Evolutionary conservation across 495 filamentous ascomycete species (phyloP), one percentile per base, ranked within the genome.

Genomic region (Pyrenula massariospora): DNA sequence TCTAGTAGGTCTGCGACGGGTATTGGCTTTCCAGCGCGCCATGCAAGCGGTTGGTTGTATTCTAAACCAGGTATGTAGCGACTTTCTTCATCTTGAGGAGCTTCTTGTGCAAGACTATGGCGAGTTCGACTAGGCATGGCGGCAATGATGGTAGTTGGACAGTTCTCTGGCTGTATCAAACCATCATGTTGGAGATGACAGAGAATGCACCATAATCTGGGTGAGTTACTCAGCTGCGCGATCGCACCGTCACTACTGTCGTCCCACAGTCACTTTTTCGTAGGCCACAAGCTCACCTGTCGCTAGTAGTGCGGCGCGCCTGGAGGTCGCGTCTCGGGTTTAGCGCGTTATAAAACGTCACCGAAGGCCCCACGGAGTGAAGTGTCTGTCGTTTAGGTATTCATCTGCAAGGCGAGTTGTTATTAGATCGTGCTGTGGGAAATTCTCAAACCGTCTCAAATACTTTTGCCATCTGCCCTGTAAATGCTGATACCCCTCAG

Each of bases 1-100:
- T 83, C 77, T 57, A 96, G 75, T 25, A 99, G 82, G 54, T 91
- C 88, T 58, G 79, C 85, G 52, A 91, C 84, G 47, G 86, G 75
- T 63, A 99, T 96, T 55, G 88, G 79, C 65, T 88, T 93, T 54
- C 92, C 94, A 52, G 90, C 87, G 63, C 87, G 87, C 89, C 94
- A 96, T 70, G 90, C 85, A 47, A 99, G 71, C 19, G 89, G 78
- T 63, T 96, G 86, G 62, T 92, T 83, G 79, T 42, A 42, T 15
- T 42, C 31, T 15, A 42, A 15, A 15, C 31, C 31, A 8, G 31
- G 31, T 42, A 42, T 42, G 15, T 42, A 42, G 15, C 31, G 31
- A 42, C 8, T 42, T 15, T 42, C 31, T 42, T 42, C 31, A 8
- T 42, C 31, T 15, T 42, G 31, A 42, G 31, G 15, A 5, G 31